Evolutionary conservation across 1,284 basidiomycete genomes (phyloP), one percentile per base, ranked within the genome.

Genomic region (Puccinia hordei): DNA sequence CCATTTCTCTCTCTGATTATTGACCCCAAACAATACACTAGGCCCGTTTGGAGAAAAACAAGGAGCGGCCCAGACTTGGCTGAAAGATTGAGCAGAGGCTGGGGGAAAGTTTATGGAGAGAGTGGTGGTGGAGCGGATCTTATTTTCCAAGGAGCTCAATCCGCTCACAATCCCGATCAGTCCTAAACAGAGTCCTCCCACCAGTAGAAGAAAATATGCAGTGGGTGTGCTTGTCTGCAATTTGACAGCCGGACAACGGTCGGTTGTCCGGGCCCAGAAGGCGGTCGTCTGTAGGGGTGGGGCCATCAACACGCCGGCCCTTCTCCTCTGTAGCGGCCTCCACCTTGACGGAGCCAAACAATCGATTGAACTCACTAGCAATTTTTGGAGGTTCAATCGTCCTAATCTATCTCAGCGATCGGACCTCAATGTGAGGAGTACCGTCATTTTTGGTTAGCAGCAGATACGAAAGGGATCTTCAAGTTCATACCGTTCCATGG

Each of bases 241-340:
- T 15, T 66, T 59, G 68, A 27, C 66, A 27, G 35, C 78, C 35
- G 53, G 81, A 0, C 85, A 85, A 24, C 82, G 83, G 38, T 84
- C 85, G 38, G 82, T 85, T 33, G 81, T 87, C 63, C 81, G 82
- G 0, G 86, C 86, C 8, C 82, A 84, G n/a, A 83, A 83, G 73
- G 85, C 84, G 1, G 86, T 87, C 1, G 84, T 88, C 44, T 83
- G 86, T 61, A 84, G 85, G 13, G 85, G 84, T 0, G 88, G 88
- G 12, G 85, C 86, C 15, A 81, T 88, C 72, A 85, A 87, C 81
- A 86, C 86, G 3, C 88, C 88, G 0, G 87, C 87, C 0, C 81
- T 88, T 66, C 84, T 88, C 9, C 84, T 87, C 30, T 85, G 87
- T 46, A 86, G 85, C 51, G 85, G 85, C 19, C 82, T 88, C 41